Base-by-base conservation (phyloP, 306 rosid genomes). In the Elaeagnus macrophylla region DNA sequence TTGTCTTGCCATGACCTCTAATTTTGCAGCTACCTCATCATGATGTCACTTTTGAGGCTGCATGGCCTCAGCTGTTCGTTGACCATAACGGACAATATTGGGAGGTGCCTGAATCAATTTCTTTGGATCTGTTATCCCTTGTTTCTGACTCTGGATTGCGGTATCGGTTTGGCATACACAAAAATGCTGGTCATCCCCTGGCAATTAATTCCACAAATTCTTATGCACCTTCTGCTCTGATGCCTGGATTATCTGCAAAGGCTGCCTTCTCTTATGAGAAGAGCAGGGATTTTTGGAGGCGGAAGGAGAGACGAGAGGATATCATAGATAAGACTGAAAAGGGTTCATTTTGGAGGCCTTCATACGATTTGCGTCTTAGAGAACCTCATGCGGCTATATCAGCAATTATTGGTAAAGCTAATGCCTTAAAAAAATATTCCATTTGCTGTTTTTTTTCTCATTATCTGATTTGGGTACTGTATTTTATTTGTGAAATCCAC, bases 81-180 rank as follows among this genome's bases (percentile, higher is more conserved):
- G 94, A 90, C 67, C 94, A 77, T 74, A 86, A 86, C 57, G 97
- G 95, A 66, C 77, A 62, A 71, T 86, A 86, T 67, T 86, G 95
- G 97, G 88, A 86, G 45, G 95, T 90, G 13, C 91, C 95, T 0
- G 81, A 77, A 74, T 79, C 94, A 56, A 46, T 83, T 64, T 86
- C 95, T 45, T 67, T 86, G 64, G 86, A 86, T 78, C 65, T 90
- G 25, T 72, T 78, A 37, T 83, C 97, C 57, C 76, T 81, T 53
- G 49, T 64, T 70, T 70, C 86, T 18, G 59, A 66, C 37, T 68
- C 77, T 55, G 97, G 97, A 48, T 60, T 90, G 56, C 83, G 95
- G 1, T 90, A 86, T 73, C 88, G 73, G 43, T 5, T 81, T 53
- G 97, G 97, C 62, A 44, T 86, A 53, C 97, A 86, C 67, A 79